phyloP scores from a whole-genome alignment of 371 early-diverging fungal species.

The Fennellomyces sp. region DNA sequence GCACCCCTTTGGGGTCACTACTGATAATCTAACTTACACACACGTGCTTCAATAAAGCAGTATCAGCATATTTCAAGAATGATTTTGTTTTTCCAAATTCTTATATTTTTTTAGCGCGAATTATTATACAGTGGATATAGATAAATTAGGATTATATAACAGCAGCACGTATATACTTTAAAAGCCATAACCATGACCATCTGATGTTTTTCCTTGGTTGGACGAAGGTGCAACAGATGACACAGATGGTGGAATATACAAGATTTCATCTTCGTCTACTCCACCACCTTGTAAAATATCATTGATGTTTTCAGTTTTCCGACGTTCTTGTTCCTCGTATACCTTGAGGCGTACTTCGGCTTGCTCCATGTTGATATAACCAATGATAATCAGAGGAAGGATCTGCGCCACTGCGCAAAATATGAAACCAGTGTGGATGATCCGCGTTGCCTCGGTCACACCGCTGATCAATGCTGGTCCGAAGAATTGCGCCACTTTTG shows the following conservation, averaged over 20 bases:
- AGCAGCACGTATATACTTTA: no score
- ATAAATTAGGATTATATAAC: no score
- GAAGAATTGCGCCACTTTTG: constrained; percentile 65
- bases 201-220: neutral
- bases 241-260: neutral
- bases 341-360: constrained; percentile 19
- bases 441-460: constrained; percentile 43
- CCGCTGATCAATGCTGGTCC: constrained; percentile 65
- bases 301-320: constrained; percentile 7
- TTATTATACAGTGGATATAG: no score
- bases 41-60: no score
- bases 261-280: neutral
- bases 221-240: neutral
- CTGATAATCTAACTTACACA: no score
- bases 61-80: no score
- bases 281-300: neutral
- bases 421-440: constrained; percentile 13
- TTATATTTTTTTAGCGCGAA: no score
- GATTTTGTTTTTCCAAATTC: no score
- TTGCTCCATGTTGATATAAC: constrained; percentile 15
- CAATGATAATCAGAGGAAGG: constrained; percentile 16
- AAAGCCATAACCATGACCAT: neutral
- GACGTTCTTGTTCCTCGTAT: constrained; percentile 26
- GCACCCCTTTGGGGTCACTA: no score
- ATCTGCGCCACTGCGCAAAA: constrained; percentile 15